A percentile compares a stretch with the other conserved stretches of the same genome.
phyloP scores from a whole-genome alignment of 768 basidiomycete species.

The Kondoa subrosea region DNA sequence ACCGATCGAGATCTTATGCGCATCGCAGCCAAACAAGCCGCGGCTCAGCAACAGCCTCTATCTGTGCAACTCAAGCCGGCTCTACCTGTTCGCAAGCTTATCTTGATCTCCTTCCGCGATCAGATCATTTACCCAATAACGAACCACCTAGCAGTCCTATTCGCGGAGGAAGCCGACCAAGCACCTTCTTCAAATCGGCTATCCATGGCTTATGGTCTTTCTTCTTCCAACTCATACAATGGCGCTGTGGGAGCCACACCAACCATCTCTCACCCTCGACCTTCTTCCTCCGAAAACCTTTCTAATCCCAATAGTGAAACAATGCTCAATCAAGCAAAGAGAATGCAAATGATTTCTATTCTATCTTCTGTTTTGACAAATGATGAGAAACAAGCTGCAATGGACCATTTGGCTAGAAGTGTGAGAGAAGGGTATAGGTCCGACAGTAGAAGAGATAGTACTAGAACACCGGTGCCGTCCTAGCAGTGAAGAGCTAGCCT shows the following conservation, averaged over 20 bases:
- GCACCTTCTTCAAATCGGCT: neutral
- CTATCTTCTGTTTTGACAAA: conserved; percentile 8
- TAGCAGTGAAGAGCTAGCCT: neutral
- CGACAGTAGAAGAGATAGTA: neutral
- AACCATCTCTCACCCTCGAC: conserved; percentile 4
- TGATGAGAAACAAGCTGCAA: conserved; percentile 13
- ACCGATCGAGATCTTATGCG: conserved; percentile 19
- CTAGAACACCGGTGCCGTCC: neutral
- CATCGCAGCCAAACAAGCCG: conserved; percentile 3
- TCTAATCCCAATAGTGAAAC: neutral
- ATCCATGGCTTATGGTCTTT: neutral
- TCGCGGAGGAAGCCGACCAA: neutral
- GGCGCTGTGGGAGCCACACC: conserved; percentile 3
- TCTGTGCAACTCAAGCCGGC: conserved; percentile 9
- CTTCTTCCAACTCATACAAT: conserved; percentile 5
- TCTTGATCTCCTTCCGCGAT: conserved; percentile 27
- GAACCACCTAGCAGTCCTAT: neutral
- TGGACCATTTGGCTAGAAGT: conserved; percentile 9
- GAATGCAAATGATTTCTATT: conserved; percentile 20
- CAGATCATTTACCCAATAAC: conserved; percentile 22
- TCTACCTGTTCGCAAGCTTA: conserved; percentile 24
- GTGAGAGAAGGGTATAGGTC: too few species aligned
- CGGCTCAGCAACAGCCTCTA: neutral
- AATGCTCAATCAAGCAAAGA: conserved; percentile 11
- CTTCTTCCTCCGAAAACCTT: conserved; percentile 5